Evolutionary conservation across 1,139 yeast genomes (phyloP).

Genomic region (Hansenula lynferdii): DNA sequence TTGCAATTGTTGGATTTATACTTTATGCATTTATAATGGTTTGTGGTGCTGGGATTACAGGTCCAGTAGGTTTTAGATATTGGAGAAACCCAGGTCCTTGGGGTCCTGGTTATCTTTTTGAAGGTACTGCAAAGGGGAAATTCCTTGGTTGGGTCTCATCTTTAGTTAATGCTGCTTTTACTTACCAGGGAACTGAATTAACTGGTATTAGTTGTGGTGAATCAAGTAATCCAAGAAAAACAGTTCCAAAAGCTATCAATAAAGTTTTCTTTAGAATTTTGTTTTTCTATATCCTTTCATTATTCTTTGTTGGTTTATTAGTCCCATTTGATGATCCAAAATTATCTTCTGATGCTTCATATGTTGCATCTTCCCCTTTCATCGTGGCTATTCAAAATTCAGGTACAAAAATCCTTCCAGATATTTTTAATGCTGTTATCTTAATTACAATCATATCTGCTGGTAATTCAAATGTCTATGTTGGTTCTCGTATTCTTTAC

Average conservation of each 20-base stretch:
- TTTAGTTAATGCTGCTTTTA: conserved; percentile 69
- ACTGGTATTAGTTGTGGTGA: conserved; percentile 76
- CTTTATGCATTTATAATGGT: conserved; percentile 64
- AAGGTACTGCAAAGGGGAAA: conserved; percentile 41
- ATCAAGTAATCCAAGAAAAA: conserved; percentile 68
- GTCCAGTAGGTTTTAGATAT: conserved; percentile 72
- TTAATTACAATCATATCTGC: conserved; percentile 57
- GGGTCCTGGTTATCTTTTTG: conserved; percentile 45
- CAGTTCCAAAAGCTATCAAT: conserved; percentile 75
- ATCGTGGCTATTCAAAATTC: conserved; percentile 48
- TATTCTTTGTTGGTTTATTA: conserved; percentile 67
- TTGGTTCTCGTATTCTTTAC: conserved; percentile 45
- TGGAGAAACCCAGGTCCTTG: conserved; percentile 63
- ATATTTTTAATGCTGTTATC: conserved; percentile 52
- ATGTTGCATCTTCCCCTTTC: conserved; percentile 54
- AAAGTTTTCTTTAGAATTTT: conserved; percentile 75
- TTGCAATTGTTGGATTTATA: conserved; percentile 70
- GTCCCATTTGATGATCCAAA: conserved; percentile 64
- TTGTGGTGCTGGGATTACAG: conserved; percentile 65
- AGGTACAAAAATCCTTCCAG: conserved; percentile 45
- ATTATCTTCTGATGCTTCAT: conserved; percentile 35
- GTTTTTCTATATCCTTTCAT: conserved; percentile 62
- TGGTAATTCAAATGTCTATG: conserved; percentile 58
- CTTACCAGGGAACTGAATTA: conserved; percentile 75
- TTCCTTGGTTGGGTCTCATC: conserved; percentile 60